phyloP scores from a whole-genome alignment of 805 yeast species.

The Candida ulmi region DNA sequence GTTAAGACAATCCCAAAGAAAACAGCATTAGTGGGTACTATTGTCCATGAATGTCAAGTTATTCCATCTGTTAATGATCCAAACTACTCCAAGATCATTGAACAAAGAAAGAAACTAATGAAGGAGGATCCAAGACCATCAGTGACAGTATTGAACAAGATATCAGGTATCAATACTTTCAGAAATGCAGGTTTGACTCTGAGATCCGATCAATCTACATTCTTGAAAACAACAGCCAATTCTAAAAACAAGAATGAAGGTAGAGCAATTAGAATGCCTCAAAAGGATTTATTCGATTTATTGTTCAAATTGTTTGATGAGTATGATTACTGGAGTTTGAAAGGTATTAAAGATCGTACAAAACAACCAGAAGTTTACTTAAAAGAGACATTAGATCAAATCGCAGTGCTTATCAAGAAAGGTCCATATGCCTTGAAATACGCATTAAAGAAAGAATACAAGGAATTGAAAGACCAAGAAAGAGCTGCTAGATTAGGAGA shows the following conservation, averaged over 20 bases:
- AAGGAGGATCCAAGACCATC: slow-evolving; percentile 50
- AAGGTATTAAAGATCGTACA: slow-evolving; percentile 89
- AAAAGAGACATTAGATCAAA: slow-evolving; percentile 84
- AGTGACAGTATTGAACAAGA: slow-evolving; percentile 65
- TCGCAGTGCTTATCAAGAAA: slow-evolving; percentile 84
- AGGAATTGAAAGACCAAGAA: slow-evolving; percentile 70
- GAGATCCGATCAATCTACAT: slow-evolving; percentile 63
- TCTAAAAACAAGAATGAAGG: slow-evolving; percentile 52
- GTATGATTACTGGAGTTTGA: slow-evolving; percentile 94
- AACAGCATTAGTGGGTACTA: slow-evolving; percentile 80
- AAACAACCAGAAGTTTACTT: slow-evolving; percentile 92
- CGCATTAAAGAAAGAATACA: slow-evolving; percentile 85
- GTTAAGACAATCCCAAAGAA: slow-evolving; percentile 86
- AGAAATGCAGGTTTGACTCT: slow-evolving; percentile 84
- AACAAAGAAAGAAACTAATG: slow-evolving; percentile 44
- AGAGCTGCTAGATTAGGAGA: slow-evolving; percentile 62
- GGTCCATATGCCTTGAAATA: slow-evolving; percentile 96
- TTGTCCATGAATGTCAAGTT: slow-evolving; percentile 88
- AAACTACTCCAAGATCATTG: slow-evolving; percentile 60
- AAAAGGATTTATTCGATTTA: slow-evolving; percentile 83
- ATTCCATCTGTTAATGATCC: slow-evolving; percentile 72
- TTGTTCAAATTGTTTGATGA: slow-evolving; percentile 88
- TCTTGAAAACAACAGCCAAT: slow-evolving; percentile 48
- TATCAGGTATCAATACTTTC: slow-evolving; percentile 76
- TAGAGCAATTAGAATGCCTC: slow-evolving; percentile 90